Evolutionary conservation across 768 basidiomycete genomes (phyloP), one percentile per base, ranked within the genome.

Genomic region (Lactarius hengduanensis): DNA sequence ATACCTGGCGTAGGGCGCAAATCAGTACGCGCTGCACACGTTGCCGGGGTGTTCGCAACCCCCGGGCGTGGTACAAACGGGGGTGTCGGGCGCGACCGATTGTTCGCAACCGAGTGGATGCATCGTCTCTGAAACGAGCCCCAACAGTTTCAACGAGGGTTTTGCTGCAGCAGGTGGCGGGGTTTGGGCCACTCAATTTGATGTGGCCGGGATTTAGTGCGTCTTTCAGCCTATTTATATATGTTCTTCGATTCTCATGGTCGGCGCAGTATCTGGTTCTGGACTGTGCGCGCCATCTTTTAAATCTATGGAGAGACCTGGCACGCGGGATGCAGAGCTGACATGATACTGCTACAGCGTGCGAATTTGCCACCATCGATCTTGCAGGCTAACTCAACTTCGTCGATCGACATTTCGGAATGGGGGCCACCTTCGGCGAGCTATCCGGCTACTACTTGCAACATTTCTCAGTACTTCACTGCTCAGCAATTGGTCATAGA

Each of bases 131-230:
- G 76, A 78, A 64, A 76, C 71, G n/a, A 73, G 75, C 61, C 71
- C 76, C 26, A 78, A 78, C 63, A 80, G 78, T 60, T 83, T 76
- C 63, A 78, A 78, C 5, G 70, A 69, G n/a, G 77, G 74, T 6
- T 84, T 84, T 67, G 79, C 79, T 8, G 62, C 73, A 3, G 80
- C 77, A 2, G 84, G 86, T n/a, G 86, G 86, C 7, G 86, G 86
- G 5, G 84, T 87, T 1, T 93, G 80, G 75, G 89, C 89, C 2
- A 81, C 87, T 3, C 88, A 90, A 70, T 86, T 90, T 67, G 89
- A 89, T 59, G 77, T 80, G 7, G 73, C 80, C 1, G 88, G 84
- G 22, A 78, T 84, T 45, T 82, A 74, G 79, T 81, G 69, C 73
- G 82, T 72, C 32, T 32, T 22, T 58, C 10, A 36, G 11, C 26